phyloP scores from a whole-genome alignment of 1,284 basidiomycete genomes.

The Sanguinoderma infundibulare region DNA sequence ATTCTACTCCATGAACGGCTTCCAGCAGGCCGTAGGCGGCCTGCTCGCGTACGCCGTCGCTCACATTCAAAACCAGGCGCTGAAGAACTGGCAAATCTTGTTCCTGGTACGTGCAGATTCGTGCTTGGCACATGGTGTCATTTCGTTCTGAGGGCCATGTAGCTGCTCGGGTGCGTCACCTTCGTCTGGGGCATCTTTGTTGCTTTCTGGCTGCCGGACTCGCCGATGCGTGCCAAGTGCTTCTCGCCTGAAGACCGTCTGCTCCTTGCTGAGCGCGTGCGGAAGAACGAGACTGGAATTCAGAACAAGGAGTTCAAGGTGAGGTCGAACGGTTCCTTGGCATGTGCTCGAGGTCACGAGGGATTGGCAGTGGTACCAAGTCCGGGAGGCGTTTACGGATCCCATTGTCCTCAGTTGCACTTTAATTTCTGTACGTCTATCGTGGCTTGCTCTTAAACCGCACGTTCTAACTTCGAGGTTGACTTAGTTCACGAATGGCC shows the following conservation, averaged over 20 bases:
- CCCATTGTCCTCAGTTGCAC: slow-evolving; percentile 46
- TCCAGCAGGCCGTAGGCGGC: slow-evolving; percentile 57
- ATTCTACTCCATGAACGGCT: slow-evolving; percentile 57
- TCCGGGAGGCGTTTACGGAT: slow-evolving; percentile 50
- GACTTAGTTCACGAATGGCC: slow-evolving; percentile 55
- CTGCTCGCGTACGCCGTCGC: slow-evolving; percentile 54
- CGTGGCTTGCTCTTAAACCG: slow-evolving; percentile 32
- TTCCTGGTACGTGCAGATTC: slow-evolving; percentile 42
- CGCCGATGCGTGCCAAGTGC: slow-evolving; percentile 53
- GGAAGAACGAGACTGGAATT: slow-evolving; percentile 58
- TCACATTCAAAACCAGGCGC: slow-evolving; percentile 44
- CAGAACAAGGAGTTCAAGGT: slow-evolving; percentile 60
- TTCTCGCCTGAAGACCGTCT: slow-evolving; percentile 52
- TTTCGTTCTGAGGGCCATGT: neutral
- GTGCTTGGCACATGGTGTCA: neutral
- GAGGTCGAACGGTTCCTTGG: neutral
- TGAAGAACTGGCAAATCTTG: slow-evolving; percentile 59
- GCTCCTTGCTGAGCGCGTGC: slow-evolving; percentile 59
- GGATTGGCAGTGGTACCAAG: slow-evolving; percentile 27
- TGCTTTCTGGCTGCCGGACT: slow-evolving; percentile 54
- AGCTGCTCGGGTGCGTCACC: slow-evolving; percentile 50
- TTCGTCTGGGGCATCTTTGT: slow-evolving; percentile 56
- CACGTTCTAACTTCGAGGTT: neutral
- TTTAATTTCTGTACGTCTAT: slow-evolving; percentile 1
- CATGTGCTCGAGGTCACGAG: neutral